These are phyloP conservation scores for Solanum phureja DNA, from an alignment of 257 asterid species.

Conservation along the genomic window DNA sequence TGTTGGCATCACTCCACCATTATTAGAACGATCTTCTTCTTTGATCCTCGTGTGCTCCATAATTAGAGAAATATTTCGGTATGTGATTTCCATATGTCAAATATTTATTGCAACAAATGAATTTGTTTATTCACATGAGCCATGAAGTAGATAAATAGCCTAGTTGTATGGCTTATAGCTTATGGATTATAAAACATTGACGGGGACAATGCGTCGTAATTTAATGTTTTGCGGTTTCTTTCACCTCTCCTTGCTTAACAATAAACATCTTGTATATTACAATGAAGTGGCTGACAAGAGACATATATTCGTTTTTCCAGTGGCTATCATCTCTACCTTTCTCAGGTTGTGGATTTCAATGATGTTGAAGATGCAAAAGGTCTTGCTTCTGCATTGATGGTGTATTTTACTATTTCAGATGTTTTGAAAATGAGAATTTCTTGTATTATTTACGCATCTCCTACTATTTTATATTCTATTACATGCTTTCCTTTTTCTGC, in stretches of 20 bases:
- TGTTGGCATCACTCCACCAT: background rate
- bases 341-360: conserved; percentile 69
- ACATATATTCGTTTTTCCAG: too few relatives aligned
- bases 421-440: background rate
- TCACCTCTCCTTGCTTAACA: background rate
- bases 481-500: too few relatives aligned
- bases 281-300: conserved; percentile 28
- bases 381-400: conserved; percentile 80
- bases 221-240: background rate
- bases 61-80: background rate
- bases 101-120: background rate
- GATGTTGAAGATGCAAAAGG: conserved; percentile 89
- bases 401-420: conserved; percentile 10
- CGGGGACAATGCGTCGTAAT: background rate
- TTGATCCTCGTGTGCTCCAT: background rate
- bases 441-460: background rate
- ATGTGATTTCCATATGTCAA: background rate
- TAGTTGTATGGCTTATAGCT: too few relatives aligned
- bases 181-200: background rate
- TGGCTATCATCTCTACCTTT: conserved; percentile 66
- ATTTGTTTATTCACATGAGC: background rate
- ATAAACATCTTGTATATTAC: background rate
- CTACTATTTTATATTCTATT: background rate
- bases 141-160: background rate
- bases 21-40: background rate